These are phyloP conservation scores for Capsaspora owczarzaki DNA, from an alignment of 78 protist genomes.

Conservation along the genomic window DNA sequence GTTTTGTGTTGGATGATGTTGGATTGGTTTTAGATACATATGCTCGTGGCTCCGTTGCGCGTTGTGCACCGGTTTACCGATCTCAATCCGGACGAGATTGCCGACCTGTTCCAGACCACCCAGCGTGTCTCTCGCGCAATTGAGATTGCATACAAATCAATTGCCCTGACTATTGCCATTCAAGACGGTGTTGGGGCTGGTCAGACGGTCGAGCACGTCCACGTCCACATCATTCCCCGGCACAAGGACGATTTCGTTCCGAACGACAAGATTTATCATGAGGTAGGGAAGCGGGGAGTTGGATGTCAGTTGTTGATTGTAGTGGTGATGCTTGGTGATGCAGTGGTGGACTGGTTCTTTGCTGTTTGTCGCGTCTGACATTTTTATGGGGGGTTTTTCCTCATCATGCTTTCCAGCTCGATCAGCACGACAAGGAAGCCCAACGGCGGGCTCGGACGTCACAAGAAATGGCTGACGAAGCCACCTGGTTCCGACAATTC, in stretches of 20 bases:
- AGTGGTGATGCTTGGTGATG: not conserved
- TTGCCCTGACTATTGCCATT: constrained; percentile 39
- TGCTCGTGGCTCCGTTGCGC: constrained; percentile 43
- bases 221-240: constrained; percentile 72
- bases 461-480: not conserved
- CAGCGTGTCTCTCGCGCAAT: constrained; percentile 27
- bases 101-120: constrained; percentile 43
- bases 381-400: not conserved
- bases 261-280: constrained; percentile 50
- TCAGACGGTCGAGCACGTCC: too few relatives aligned
- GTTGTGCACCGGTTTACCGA: constrained; percentile 44
- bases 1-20: too few relatives aligned
- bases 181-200: constrained; percentile 14
- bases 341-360: not conserved
- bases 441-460: not conserved
- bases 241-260: constrained; percentile 34
- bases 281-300: not conserved
- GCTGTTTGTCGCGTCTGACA: not conserved
- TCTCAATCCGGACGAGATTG: constrained; percentile 34
- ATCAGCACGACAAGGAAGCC: not conserved
- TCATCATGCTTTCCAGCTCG: not conserved
- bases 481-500: too few relatives aligned
- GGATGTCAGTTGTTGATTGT: not conserved
- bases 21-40: too few relatives aligned
- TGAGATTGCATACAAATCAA: constrained; percentile 36